Evolutionary conservation across 2,329 filamentous ascomycete species (phyloP), one percentile per base, ranked within the genome.

Genomic region (Fusarium nematophilum): DNA sequence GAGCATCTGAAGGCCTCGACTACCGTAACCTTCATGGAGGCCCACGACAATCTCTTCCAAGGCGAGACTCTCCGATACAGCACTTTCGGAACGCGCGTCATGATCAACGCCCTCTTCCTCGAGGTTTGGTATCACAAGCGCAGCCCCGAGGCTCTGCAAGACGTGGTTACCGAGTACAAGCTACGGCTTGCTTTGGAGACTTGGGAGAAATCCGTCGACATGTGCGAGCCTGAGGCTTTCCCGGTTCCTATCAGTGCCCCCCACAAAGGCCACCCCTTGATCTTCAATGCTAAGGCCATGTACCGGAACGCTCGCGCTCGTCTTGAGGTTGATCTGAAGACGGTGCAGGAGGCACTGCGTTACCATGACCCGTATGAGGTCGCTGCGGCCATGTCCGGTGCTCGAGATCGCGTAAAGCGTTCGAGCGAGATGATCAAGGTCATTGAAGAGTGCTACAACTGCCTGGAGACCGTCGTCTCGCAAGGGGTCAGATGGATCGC

Each of bases 91-190:
- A 96, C 95, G 9, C 92, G 95, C 60, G 92, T 98, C 63, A 96
- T 99, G 92, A 97, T 98, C 83, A 99, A 98, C 72, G 94, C 95
- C 9, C 83, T 99, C 63, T 99, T 98, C 83, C 84, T 99, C 42
- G 95, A 98, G 76, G 94, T 98, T 3, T 99, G 95, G 95, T 96
- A 97, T 73, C 92, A 98, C 81, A 97, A 97, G 85, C 91, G 95
- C 72, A 97, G 92, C 75, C 94, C 94, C n/a, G 93, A 98, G 75
- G 93, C 94, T 44, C 83, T 98, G 33, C 95, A 98, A 78, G 94
- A 98, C 72, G 93, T 98, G 31, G 94, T 98, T 37, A 96, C 94
- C 4, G 95, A 98, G 79, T 98, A 97, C 85, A 98, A 97, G 82
- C 89, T 99, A 59, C 88, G 95, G 53, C 86, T 97, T 47, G 95